Base-by-base conservation (phyloP, 139 green algal species). In the Tetraselmis chui region DNA sequence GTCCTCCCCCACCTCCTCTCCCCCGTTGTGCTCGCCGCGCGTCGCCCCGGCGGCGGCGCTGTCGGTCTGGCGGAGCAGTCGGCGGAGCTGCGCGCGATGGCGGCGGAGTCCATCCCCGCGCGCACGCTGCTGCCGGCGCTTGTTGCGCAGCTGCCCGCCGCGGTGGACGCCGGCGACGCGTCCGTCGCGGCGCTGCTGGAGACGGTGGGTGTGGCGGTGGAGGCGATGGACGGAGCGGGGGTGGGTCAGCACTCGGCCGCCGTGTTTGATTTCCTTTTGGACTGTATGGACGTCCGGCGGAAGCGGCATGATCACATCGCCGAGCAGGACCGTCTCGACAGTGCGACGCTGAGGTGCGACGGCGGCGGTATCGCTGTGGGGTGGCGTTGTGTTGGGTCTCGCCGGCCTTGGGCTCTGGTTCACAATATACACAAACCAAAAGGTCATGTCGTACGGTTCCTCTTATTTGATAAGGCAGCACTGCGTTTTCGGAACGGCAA, bases 191-290 rank as follows among this genome's bases (percentile, higher is more conserved):
- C 84, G 22, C 84, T 95, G 59, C 58, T 95, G 31, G 27, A 78
- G 1, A 75, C 89, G 30, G 76, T 91, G 0, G 82, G 76, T 0
- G 59, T 59, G 2, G 28, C 82, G 0, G 84, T 76, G 0, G 28
- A 74, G 1, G 5, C 59, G 28, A 91, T 98, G 85, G 90, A 95
- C 59, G n/a, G 85, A 0, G 30, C 83, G 11, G 81, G 86, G 0
- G 91, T 89, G 0, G 88, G 87, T 0, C 78, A 83, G 0, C 89
- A 96, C 85, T 76, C 79, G 29, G 85, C 86, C 28, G 31, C 80
- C 1, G 76, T 97, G 0, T 95, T 96, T 77, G 82, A 58, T 11
- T 90, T 96, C 78, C 83, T 98, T 75, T 88, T 97, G 31, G 76
- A 83, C 11, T 90, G 89, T 0, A 85, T 98, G 27, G 94, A 97